A percentile compares a stretch with the other conserved stretches of the same genome.
phyloP scores from a whole-genome alignment of 2,329 filamentous ascomycete genomes.

The Sphaerostilbella broomeana region DNA sequence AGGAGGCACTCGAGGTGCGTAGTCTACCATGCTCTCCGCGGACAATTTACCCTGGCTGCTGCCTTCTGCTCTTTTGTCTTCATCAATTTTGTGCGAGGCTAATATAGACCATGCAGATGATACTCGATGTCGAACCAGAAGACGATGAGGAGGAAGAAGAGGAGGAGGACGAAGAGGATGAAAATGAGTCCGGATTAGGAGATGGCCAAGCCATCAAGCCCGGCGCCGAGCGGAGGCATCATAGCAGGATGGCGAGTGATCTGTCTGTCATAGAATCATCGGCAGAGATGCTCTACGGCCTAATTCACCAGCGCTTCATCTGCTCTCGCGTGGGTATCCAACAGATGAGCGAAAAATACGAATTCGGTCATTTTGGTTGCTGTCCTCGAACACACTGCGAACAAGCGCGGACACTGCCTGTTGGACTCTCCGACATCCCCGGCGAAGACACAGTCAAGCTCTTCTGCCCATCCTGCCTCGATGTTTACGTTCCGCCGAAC shows the following conservation, averaged over 20 bases:
- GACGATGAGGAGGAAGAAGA: constrained; percentile 85
- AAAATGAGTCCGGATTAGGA: constrained; percentile 56
- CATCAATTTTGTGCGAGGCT: background rate
- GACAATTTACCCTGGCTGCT: background rate
- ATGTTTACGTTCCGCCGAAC: constrained; percentile 96
- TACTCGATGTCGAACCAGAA: constrained; percentile 94
- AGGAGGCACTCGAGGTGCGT: constrained; percentile 80
- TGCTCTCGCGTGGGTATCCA: constrained; percentile 94
- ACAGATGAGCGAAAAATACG: constrained; percentile 99
- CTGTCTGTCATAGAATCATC: constrained; percentile 93
- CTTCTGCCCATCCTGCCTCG: constrained; percentile 93
- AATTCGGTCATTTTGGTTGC: constrained; percentile 88
- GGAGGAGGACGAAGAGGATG: constrained; percentile 69
- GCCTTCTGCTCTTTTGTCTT: background rate
- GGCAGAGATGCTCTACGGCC: constrained; percentile 94
- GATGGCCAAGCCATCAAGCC: constrained; percentile 50
- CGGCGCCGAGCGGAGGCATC: constrained; percentile 64
- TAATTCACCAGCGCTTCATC: constrained; percentile 98
- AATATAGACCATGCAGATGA: constrained; percentile 57
- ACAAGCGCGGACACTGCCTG: constrained; percentile 81
- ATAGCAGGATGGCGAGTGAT: constrained; percentile 82
- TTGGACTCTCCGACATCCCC: constrained; percentile 88
- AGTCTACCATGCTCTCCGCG: background rate
- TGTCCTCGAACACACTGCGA: constrained; percentile 95
- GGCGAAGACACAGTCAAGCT: constrained; percentile 97